Base-by-base conservation (phyloP, 805 yeast genomes). In the Huiozyma naganishii region DNA sequence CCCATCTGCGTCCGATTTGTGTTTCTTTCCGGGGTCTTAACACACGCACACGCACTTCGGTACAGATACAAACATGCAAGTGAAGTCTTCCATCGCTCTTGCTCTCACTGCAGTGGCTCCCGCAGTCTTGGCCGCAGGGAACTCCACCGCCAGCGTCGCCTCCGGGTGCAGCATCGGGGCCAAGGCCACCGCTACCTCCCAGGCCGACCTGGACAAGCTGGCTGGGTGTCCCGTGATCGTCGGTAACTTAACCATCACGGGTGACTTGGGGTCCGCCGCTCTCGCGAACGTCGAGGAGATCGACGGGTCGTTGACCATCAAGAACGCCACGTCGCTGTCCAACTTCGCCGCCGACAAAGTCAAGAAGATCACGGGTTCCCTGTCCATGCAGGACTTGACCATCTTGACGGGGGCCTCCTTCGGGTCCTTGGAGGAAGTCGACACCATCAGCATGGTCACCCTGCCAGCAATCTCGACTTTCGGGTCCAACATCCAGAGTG, bases 341-440 rank as follows among this genome's bases (percentile, higher is more conserved):
- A 56, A 78, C 33, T 72, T 92, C 67, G 65, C 81, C 55, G 97
- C 97, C 44, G 92, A 92, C 61, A 64, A 75, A 50, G 75, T 92
- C 61, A 71, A 77, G 59, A 74, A 79, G 56, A 80, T 92, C 61
- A 73, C 87, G 45, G 94, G 85, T 60, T 67, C 74, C 50, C 74
- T 92, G 55, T 65, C 67, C 48, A 69, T 92, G 52, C 62, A 70
- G 52, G 68, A 70, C 49, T 76, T 84, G 66, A 83, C 90, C 58
- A 66, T 78, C 48, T 74, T 92, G 65, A 56, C 71, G 52, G 66
- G 79, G 46, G 72, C 90, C 46, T 74, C 82, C 57, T 76, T 89
- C 65, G 95, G 95, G 52, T 70, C 74, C 55, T 77, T 90, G 64
- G 72, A 79, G 62, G 74, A 84, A 52, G 95, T 88, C 52, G 95